Evolutionary conservation across 2,329 filamentous ascomycete genomes (phyloP).

Genomic region (Dactylellina drechsleri): DNA sequence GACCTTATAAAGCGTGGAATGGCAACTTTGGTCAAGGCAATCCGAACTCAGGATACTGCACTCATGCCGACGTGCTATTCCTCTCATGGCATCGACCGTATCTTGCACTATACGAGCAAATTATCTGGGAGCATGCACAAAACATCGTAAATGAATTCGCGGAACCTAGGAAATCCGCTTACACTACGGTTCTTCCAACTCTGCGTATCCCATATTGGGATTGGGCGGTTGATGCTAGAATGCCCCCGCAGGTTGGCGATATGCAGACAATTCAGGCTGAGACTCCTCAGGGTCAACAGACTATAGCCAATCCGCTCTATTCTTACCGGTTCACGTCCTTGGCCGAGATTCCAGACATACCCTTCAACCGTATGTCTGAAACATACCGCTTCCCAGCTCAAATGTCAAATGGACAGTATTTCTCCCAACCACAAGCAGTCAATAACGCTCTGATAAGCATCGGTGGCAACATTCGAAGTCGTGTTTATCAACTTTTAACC

Average conservation of each 20-base stretch:
- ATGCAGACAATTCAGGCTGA: conserved; percentile 64
- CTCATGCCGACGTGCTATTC: conserved; percentile 65
- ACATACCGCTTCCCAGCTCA: conserved; percentile 29
- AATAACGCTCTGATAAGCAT: conserved; percentile 29
- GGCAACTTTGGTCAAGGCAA: conserved; percentile 14
- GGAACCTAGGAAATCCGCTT: conserved; percentile 64
- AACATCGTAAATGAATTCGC: conserved; percentile 63
- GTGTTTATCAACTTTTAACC: conserved; percentile 75
- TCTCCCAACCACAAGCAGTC: conserved; percentile 36
- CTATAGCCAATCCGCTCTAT: conserved; percentile 72
- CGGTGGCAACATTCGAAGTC: conserved; percentile 61
- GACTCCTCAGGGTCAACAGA: conserved; percentile 69
- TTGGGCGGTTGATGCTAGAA: conserved; percentile 64
- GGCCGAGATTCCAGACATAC: conserved; percentile 24
- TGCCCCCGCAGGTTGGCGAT: conserved; percentile 55
- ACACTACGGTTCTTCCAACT: conserved; percentile 63
- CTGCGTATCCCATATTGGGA: conserved; percentile 67
- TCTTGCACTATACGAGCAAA: conserved; percentile 67
- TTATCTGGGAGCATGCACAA: conserved; percentile 62
- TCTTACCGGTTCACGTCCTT: conserved; percentile 68
- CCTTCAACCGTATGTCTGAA: conserved; percentile 37
- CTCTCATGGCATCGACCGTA: conserved; percentile 87
- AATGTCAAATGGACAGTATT: conserved; percentile 25
- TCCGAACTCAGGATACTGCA: conserved; percentile 40
- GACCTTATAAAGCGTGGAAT: conserved; percentile 42